Percentiles rank a stretch among this genome's conserved stretches.
These are phyloP conservation scores for Globisporangium lucens DNA, from an alignment of 352 stramenopile genomes.

Conservation along the genomic window DNA sequence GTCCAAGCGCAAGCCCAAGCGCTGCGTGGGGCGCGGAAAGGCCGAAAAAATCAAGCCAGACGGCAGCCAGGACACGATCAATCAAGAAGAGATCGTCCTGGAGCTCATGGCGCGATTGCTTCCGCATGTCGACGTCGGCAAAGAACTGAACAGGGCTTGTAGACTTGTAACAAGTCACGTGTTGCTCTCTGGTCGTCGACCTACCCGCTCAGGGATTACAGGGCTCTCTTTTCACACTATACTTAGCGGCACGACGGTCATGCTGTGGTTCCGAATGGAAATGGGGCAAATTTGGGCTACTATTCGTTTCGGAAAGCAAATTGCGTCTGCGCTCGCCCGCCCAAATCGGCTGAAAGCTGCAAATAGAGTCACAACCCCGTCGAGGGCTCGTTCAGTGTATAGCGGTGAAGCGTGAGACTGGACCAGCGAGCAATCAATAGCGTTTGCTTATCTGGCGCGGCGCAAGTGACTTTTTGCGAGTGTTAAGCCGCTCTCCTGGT, in stretches of 20 bases:
- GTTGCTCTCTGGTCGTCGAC: too few relatives aligned
- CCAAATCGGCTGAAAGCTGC: background rate
- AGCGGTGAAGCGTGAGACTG: background rate
- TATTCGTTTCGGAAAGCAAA: background rate
- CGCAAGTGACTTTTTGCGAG: background rate
- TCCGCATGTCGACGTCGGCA: slow-evolving; percentile 64
- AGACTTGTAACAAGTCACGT: too few relatives aligned
- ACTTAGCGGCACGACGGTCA: background rate
- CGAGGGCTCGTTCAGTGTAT: background rate
- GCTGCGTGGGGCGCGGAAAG: slow-evolving; percentile 56
- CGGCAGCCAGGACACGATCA: slow-evolving; percentile 30
- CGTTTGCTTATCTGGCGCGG: too few relatives aligned
- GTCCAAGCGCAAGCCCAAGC: slow-evolving; percentile 38
- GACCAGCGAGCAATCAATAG: background rate
- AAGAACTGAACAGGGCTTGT: slow-evolving; percentile 53
- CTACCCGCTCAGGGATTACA: too few relatives aligned
- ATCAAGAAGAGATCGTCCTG: slow-evolving; percentile 64
- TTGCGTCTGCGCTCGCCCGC: too few relatives aligned
- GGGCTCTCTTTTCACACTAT: background rate
- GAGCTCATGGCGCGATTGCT: slow-evolving; percentile 73
- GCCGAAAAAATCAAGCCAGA: slow-evolving; percentile 39
- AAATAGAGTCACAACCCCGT: background rate
- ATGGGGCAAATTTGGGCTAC: background rate
- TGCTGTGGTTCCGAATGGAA: background rate
- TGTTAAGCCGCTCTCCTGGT: background rate